phyloP scores from a whole-genome alignment of 768 basidiomycete species.

The Boletus tomentosulus region DNA sequence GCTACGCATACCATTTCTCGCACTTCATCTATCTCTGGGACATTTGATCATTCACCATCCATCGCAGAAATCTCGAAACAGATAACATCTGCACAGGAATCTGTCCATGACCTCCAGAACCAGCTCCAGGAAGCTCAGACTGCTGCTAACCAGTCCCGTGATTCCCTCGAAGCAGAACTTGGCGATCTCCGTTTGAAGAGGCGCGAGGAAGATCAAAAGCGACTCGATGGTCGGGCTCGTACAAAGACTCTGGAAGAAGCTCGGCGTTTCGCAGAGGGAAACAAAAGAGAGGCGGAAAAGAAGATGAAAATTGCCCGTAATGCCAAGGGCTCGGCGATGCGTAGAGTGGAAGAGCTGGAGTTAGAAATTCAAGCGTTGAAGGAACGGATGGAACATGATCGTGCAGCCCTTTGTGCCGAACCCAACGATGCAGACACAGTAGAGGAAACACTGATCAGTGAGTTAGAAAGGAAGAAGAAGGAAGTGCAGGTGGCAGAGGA shows the following conservation, averaged over 20 bases:
- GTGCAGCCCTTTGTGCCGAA: constrained; percentile 44
- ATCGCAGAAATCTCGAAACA: constrained; percentile 74
- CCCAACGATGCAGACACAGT: constrained; percentile 40
- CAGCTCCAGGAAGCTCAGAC: constrained; percentile 65
- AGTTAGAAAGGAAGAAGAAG: constrained; percentile 51
- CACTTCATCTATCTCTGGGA: constrained; percentile 17
- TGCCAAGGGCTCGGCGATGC: constrained; percentile 57
- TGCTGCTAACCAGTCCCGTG: constrained; percentile 54
- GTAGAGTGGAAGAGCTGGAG: constrained; percentile 55
- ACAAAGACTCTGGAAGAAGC: constrained; percentile 85
- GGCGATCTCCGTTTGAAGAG: constrained; percentile 69
- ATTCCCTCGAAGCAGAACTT: constrained; percentile 67
- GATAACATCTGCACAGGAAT: constrained; percentile 57
- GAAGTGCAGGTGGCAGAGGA: constrained; percentile 63
- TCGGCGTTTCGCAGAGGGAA: constrained; percentile 75
- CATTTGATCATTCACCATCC: constrained; percentile 60
- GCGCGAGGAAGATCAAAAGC: constrained; percentile 76
- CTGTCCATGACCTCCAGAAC: constrained; percentile 61
- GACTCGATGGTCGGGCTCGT: constrained; percentile 74
- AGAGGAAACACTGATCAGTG: constrained; percentile 42
- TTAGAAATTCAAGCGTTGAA: constrained; percentile 56
- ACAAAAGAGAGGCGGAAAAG: constrained; percentile 84
- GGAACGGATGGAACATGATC: constrained; percentile 53
- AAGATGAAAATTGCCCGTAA: constrained; percentile 67
- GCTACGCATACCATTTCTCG: constrained; percentile 22